phyloP scores from a whole-genome alignment of 2,329 filamentous ascomycete species.

The Mycogone perniciosa region DNA sequence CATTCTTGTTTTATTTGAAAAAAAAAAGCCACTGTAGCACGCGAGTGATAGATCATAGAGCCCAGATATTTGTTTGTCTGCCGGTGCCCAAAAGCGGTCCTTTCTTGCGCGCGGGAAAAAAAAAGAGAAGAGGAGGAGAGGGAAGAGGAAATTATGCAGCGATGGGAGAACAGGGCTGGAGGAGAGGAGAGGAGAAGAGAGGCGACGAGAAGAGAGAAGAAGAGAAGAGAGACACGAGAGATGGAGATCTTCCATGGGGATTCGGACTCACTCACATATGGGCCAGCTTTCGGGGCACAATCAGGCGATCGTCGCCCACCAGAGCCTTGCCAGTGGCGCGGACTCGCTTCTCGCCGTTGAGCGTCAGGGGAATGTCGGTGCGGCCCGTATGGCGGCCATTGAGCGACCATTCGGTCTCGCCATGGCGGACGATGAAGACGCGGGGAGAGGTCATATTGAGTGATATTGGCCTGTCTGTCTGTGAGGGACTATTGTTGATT shows the following conservation, averaged over 20 bases:
- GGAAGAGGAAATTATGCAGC: too few relatives aligned
- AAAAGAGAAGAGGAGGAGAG: not conserved
- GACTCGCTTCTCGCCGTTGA: conserved; percentile 71
- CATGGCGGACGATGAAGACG: conserved; percentile 80
- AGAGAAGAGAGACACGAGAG: not conserved
- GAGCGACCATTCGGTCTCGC: conserved; percentile 93
- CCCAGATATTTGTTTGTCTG: not conserved
- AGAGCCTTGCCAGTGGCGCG: conserved; percentile 74
- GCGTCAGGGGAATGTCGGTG: conserved; percentile 81
- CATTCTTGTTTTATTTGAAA: too few relatives aligned
- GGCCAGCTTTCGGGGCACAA: conserved; percentile 72
- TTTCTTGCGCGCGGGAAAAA: not conserved
- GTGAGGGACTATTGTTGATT: not conserved
- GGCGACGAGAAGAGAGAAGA: not conserved
- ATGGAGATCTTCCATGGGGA: not conserved
- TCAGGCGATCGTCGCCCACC: conserved; percentile 75
- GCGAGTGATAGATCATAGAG: too few relatives aligned
- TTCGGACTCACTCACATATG: conserved; percentile 62
- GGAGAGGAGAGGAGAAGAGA: not conserved
- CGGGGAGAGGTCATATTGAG: conserved; percentile 49
- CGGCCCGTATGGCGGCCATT: conserved; percentile 77
- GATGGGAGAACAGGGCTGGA: not conserved
- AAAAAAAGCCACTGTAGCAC: not conserved
- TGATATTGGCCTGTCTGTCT: not conserved
- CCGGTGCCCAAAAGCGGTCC: not conserved